Percentiles rank a stretch among this genome's conserved stretches.
phyloP scores from a whole-genome alignment of 2,329 filamentous ascomycete genomes.

The Sclerotinia spermophila region DNA sequence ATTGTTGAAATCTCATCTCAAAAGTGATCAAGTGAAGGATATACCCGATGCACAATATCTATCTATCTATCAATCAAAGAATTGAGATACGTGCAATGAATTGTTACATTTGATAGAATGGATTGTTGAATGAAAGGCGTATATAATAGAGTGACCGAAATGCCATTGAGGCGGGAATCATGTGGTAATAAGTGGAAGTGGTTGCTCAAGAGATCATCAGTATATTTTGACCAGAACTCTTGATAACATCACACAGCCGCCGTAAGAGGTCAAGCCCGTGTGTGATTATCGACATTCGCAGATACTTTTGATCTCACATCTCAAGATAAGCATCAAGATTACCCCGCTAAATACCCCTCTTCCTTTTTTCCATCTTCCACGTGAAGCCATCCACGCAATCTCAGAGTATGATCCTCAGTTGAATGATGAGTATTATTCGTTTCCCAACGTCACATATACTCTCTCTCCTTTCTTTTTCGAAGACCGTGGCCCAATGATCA shows the following conservation, averaged over 20 bases:
- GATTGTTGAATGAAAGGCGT: no score
- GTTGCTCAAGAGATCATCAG: not conserved
- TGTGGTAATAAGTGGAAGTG: not conserved
- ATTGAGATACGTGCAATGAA: not conserved
- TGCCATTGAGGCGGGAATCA: no score
- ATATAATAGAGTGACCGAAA: not conserved
- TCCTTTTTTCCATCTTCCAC: not conserved
- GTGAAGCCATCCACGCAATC: not conserved
- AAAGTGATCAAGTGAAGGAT: not conserved
- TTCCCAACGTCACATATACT: not conserved
- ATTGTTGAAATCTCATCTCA: not conserved
- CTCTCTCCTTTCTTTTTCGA: not conserved
- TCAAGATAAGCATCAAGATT: not conserved
- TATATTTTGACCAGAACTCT: not conserved
- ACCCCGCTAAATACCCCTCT: not conserved
- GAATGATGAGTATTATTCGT: not conserved
- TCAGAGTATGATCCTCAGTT: not conserved
- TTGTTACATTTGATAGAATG: not conserved
- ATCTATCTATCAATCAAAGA: not conserved
- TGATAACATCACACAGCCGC: not conserved
- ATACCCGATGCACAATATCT: not conserved
- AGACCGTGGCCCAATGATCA: not conserved
- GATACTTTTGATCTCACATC: not conserved
- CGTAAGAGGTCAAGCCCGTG: not conserved
- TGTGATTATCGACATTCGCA: not conserved